Evolutionary conservation across 257 asterid species (phyloP).

Genomic region (Jacaranda copaia): DNA sequence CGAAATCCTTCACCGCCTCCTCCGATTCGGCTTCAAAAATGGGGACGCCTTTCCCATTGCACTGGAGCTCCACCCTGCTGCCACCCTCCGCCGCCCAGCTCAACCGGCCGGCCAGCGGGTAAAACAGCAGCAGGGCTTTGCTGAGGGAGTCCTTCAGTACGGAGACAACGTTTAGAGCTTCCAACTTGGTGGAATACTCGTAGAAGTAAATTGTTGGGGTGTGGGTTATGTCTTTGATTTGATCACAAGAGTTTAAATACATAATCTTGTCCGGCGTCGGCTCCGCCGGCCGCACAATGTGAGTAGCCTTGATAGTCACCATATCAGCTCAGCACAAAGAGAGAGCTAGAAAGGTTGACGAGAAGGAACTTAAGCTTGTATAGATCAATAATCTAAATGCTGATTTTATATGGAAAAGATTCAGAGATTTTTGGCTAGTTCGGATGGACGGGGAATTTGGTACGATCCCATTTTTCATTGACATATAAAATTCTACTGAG

Average conservation of each 20-base stretch:
- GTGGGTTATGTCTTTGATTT: conserved; percentile 60
- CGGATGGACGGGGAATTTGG: background rate
- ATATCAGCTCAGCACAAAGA: background rate
- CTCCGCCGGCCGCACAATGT: conserved; percentile 67
- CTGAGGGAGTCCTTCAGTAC: conserved; percentile 48
- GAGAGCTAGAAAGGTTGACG: background rate
- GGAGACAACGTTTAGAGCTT: conserved; percentile 22
- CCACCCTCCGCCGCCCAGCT: conserved; percentile 51
- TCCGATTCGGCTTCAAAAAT: conserved; percentile 61
- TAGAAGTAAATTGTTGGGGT: conserved; percentile 66
- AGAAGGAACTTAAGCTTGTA: background rate
- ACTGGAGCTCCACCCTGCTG: conserved; percentile 69
- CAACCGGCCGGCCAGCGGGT: conserved; percentile 68
- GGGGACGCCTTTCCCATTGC: conserved; percentile 57
- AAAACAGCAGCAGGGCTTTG: conserved; percentile 53
- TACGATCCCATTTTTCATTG: background rate
- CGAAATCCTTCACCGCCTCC: conserved; percentile 53
- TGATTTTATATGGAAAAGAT: background rate
- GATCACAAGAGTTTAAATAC: conserved; percentile 58
- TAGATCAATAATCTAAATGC: background rate
- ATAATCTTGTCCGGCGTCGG: conserved; percentile 49
- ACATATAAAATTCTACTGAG: background rate
- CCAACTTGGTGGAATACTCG: conserved; percentile 32
- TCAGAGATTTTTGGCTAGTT: background rate
- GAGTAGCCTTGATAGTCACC: conserved; percentile 50